Evolutionary conservation across 805 yeast species (phyloP).

Genomic region (Ogataea pini): DNA sequence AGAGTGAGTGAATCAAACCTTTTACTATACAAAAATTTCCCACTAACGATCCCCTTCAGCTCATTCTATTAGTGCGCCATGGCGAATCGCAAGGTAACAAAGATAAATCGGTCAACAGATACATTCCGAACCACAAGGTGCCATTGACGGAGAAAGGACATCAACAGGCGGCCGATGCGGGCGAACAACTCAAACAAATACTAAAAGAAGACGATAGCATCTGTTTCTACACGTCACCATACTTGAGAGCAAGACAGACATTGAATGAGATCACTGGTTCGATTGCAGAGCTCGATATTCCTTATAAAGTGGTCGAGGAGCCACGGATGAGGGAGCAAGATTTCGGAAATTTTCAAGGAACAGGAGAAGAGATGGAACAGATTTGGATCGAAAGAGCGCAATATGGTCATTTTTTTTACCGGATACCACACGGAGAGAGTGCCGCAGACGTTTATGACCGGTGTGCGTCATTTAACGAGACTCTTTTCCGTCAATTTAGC

Average conservation of each 20-base stretch:
- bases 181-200: conserved; percentile 41
- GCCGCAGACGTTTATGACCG: conserved; percentile 96
- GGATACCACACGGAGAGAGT: conserved; percentile 92
- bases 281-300: conserved; percentile 40
- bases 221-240: conserved; percentile 84
- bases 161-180: conserved; percentile 61
- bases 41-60: conserved; percentile 15
- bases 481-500: conserved; percentile 78
- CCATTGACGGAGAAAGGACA: conserved; percentile 73
- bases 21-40: background rate
- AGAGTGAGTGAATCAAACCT: conserved; percentile 41
- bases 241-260: conserved; percentile 81
- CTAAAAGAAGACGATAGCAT: conserved; percentile 53
- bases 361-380: conserved; percentile 71
- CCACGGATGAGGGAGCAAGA: conserved; percentile 94
- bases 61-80: conserved; percentile 81
- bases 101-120: conserved; percentile 77
- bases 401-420: conserved; percentile 85
- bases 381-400: conserved; percentile 84
- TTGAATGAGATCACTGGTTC: conserved; percentile 67
- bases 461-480: conserved; percentile 86
- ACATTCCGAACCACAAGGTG: conserved; percentile 78
- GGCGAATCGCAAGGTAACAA: conserved; percentile 92
- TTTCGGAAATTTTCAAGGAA: conserved; percentile 88
- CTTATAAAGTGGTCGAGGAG: conserved; percentile 72